Conservation (phyloP, 192 early-diverging fungal species). For the Spinellus fusiger region DNA sequence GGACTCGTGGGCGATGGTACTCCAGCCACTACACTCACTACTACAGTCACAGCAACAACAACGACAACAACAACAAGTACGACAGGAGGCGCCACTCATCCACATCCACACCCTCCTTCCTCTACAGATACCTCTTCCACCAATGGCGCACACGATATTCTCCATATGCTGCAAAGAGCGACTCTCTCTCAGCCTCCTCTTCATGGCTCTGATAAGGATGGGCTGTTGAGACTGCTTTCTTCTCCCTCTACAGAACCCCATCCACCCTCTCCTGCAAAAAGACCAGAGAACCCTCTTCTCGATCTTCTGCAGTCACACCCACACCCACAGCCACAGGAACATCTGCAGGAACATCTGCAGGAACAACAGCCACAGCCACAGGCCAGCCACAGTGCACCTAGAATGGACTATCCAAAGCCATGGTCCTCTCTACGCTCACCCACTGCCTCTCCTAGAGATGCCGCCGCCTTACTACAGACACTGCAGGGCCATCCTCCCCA, state of each 20-base stretch:
- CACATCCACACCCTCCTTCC: too few species aligned
- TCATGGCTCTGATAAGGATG: neutral
- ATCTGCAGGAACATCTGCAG: constrained; percentile 5
- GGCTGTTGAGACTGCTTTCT: neutral
- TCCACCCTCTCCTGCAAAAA: constrained; percentile 15
- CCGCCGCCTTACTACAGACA: constrained; percentile 14
- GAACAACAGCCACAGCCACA: constrained; percentile 2
- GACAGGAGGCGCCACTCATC: too few species aligned
- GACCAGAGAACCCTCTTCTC: neutral
- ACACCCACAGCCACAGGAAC: constrained; percentile 18
- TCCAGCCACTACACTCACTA: neutral
- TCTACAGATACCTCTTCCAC: too few species aligned
- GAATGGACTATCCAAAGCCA: neutral
- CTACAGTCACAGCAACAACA: neutral
- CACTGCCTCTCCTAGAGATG: constrained; percentile 5
- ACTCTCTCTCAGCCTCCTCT: neutral
- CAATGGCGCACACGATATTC: too few species aligned
- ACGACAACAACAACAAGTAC: neutral
- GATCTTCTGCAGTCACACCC: constrained; percentile 1
- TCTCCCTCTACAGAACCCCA: constrained; percentile 1
- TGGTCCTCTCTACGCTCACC: constrained; percentile 3
- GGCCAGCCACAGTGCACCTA: too few species aligned
- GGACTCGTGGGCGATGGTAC: neutral
- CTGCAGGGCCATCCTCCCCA: constrained; percentile 5
- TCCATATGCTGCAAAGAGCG: constrained; percentile 21